Percentiles rank a stretch among this genome's conserved stretches.
phyloP scores from a whole-genome alignment of 1,284 basidiomycete species.

The Fomitopsis schrenkii region DNA sequence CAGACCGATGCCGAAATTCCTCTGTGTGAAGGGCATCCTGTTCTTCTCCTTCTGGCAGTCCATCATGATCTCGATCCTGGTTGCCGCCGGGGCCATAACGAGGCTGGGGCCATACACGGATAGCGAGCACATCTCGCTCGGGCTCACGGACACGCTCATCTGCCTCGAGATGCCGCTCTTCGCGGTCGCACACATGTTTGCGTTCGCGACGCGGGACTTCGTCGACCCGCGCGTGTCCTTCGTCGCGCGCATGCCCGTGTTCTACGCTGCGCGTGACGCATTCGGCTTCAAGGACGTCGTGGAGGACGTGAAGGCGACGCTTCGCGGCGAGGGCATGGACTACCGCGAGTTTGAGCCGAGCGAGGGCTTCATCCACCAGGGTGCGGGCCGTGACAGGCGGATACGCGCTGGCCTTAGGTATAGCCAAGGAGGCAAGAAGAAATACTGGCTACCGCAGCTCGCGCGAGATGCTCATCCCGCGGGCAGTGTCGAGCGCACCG shows the following conservation, averaged over 20 bases:
- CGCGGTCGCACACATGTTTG: constrained; percentile 89
- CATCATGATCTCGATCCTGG: constrained; percentile 83
- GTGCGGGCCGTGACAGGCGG: constrained; percentile 74
- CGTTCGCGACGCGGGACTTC: constrained; percentile 85
- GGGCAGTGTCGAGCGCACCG: constrained; percentile 35
- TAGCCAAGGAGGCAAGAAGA: constrained; percentile 79
- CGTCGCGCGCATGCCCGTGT: constrained; percentile 85
- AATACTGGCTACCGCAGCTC: constrained; percentile 86
- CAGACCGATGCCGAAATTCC: constrained; percentile 87
- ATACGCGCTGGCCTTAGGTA: constrained; percentile 91
- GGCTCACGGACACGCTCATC: constrained; percentile 86
- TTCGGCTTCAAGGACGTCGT: constrained; percentile 86
- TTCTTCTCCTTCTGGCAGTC: constrained; percentile 99
- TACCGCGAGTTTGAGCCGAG: constrained; percentile 96
- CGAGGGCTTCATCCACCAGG: constrained; percentile 89
- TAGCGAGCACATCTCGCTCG: constrained; percentile 87
- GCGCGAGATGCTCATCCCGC: constrained; percentile 39
- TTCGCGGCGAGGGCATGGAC: constrained; percentile 87
- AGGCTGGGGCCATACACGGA: constrained; percentile 86
- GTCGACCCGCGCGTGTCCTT: constrained; percentile 63
- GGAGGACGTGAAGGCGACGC: constrained; percentile 81
- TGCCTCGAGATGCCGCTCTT: constrained; percentile 99
- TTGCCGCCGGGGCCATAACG: constrained; percentile 75
- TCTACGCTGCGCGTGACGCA: constrained; percentile 84
- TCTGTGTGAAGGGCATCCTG: constrained; percentile 96